Percentiles rank a stretch among this genome's conserved stretches.
These are phyloP conservation scores for Teunomyces panamensis DNA, from an alignment of 805 yeast genomes.

Conservation along the genomic window DNA sequence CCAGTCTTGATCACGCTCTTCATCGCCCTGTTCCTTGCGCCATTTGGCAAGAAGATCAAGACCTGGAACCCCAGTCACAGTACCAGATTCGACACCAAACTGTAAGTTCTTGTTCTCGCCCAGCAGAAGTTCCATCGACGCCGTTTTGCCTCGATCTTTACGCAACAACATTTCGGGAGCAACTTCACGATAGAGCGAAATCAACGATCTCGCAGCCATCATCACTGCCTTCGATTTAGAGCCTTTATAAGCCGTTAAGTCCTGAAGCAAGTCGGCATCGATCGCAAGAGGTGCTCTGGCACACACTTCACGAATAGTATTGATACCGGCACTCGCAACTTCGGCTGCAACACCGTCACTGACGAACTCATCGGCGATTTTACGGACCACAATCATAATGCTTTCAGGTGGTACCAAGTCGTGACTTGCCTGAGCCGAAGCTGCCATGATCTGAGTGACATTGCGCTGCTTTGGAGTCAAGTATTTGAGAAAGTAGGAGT, in stretches of 20 bases:
- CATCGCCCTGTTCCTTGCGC: conserved; percentile 61
- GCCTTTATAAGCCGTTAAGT: conserved; percentile 84
- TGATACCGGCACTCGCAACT: conserved; percentile 97
- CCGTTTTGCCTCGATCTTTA: conserved; percentile 91
- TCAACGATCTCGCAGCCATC: conserved; percentile 89
- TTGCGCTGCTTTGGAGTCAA: conserved; percentile 91
- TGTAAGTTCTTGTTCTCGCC: conserved; percentile 47
- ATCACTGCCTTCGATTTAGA: conserved; percentile 92
- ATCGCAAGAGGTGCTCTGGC: conserved; percentile 94
- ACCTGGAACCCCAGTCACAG: conserved; percentile 80
- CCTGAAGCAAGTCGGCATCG: conserved; percentile 83
- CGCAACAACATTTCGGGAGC: conserved; percentile 93
- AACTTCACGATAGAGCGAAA: conserved; percentile 84
- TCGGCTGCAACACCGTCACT: conserved; percentile 98
- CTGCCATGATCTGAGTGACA: conserved; percentile 96
- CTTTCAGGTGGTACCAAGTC: conserved; percentile 97
- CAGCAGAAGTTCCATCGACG: conserved; percentile 74
- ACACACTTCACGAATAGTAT: conserved; percentile 89
- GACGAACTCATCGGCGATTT: conserved; percentile 95
- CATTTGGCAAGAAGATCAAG: conserved; percentile 86
- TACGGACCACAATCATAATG: conserved; percentile 74
- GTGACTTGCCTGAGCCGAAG: conserved; percentile 94
- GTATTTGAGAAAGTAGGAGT: conserved; percentile 84
- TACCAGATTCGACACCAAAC: conserved; percentile 71
- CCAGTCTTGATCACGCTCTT: conserved; percentile 47